phyloP scores from a whole-genome alignment of 768 basidiomycete species.

The Amanita rimosa region DNA sequence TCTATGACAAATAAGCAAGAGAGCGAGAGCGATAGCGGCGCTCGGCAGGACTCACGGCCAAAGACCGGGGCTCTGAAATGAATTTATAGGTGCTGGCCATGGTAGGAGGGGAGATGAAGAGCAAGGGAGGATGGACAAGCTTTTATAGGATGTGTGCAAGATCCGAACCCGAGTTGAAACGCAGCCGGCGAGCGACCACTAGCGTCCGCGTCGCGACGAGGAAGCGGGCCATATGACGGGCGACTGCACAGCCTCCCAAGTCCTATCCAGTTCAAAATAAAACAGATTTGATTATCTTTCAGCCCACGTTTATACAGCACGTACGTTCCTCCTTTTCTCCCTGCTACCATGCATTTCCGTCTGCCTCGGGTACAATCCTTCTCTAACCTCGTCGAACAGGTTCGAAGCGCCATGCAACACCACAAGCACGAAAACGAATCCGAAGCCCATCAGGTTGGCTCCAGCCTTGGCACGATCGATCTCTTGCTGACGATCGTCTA shows the following conservation, averaged over 20 bases:
- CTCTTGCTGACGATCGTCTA: conserved; percentile 16
- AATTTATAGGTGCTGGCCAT: conserved; percentile 32
- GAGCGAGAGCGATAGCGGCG: neutral
- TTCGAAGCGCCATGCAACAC: conserved; percentile 54
- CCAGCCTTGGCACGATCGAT: conserved; percentile 1
- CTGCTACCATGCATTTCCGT: conserved; percentile 33
- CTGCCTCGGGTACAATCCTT: conserved; percentile 33
- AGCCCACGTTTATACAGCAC: neutral
- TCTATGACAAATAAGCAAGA: conserved; percentile 30
- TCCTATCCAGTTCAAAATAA: neutral
- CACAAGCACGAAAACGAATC: conserved; percentile 74
- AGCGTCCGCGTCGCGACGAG: too few species aligned
- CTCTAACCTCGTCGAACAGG: conserved; percentile 43
- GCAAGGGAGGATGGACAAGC: neutral
- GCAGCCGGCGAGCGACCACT: too few species aligned
- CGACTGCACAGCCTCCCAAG: too few species aligned
- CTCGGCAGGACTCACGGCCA: conserved; percentile 49
- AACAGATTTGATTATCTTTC: neutral
- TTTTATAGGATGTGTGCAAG: neutral
- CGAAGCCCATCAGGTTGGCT: conserved; percentile 70
- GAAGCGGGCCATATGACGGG: too few species aligned
- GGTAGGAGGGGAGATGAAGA: neutral
- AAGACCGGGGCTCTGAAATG: conserved; percentile 59
- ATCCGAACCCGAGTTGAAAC: neutral
- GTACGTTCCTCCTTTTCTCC: conserved; percentile 5